A percentile compares a stretch with the other conserved stretches of the same genome.
phyloP scores from a whole-genome alignment of 225 moss, liverwort and hornwort genomes.

The Ulota crispa region DNA sequence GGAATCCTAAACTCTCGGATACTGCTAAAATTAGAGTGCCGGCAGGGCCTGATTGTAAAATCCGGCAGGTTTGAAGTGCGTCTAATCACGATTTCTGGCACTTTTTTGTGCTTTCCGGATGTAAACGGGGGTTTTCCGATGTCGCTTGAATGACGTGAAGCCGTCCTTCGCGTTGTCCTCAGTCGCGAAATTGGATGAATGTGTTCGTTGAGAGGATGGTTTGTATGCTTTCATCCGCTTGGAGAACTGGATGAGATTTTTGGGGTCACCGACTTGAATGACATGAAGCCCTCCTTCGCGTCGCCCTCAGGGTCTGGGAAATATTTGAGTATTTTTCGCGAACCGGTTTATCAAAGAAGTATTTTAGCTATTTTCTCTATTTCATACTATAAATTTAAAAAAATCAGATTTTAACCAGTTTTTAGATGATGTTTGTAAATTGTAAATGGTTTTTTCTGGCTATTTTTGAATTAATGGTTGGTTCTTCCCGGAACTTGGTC shows the following conservation, averaged over 20 bases:
- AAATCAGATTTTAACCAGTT: too few species aligned
- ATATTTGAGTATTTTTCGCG: too few species aligned
- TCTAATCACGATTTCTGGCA: constrained; percentile 1
- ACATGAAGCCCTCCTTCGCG: too few species aligned
- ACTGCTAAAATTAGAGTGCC: not conserved
- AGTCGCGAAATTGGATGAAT: not conserved
- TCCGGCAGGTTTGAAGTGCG: not conserved
- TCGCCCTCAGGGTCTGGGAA: too few species aligned
- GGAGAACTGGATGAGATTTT: not conserved
- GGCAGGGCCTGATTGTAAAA: not conserved
- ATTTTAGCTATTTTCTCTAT: too few species aligned
- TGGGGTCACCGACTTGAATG: too few species aligned
- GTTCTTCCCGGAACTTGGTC: too few species aligned
- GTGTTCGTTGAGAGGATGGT: fast-evolving
- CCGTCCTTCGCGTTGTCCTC: constrained; percentile 18
- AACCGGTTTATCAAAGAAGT: too few species aligned
- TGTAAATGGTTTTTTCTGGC: too few species aligned
- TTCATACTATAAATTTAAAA: too few species aligned
- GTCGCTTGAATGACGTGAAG: not conserved
- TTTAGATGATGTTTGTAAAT: too few species aligned
- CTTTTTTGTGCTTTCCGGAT: not conserved
- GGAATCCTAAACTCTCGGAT: constrained; percentile 10
- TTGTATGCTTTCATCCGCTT: not conserved
- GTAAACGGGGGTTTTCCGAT: not conserved
- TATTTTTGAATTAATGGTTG: too few species aligned